phyloP scores from a whole-genome alignment of 768 basidiomycete species.

The Kondoa subrosea region DNA sequence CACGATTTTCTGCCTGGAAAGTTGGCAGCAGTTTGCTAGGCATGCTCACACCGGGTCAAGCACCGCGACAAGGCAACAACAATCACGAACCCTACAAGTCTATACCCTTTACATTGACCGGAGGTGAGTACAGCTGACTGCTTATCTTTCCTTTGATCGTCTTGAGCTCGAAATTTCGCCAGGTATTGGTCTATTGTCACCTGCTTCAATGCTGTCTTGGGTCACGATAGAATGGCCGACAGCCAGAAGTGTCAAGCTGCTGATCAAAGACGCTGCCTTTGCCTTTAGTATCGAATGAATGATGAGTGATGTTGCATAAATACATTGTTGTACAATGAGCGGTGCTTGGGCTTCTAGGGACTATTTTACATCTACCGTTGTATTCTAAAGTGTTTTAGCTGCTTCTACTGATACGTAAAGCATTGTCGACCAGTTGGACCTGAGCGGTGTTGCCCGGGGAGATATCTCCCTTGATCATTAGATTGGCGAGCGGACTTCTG shows the following conservation, averaged over 20 bases:
- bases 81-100: constrained; percentile 79
- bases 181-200: constrained; percentile 34
- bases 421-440: not conserved
- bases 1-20: constrained; percentile 79
- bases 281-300: constrained; percentile 47
- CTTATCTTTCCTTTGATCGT: too few species aligned
- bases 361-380: not conserved
- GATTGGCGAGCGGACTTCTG: not conserved
- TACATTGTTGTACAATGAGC: not conserved
- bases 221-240: constrained; percentile 71
- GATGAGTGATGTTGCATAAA: constrained; percentile 6
- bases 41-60: constrained; percentile 64
- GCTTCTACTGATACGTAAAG: not conserved
- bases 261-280: constrained; percentile 61
- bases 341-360: too few species aligned
- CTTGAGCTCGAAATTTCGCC: too few species aligned
- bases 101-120: constrained; percentile 64
- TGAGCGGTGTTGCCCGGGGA: not conserved
- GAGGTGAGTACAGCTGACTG: constrained; percentile 46
- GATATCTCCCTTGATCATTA: not conserved
- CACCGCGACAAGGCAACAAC: constrained; percentile 62
- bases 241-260: constrained; percentile 64
- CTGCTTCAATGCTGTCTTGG: constrained; percentile 50
- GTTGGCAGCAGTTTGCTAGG: constrained; percentile 77
- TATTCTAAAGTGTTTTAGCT: not conserved